Conservation (phyloP, 306 rosid species). For the Rubus parviflorus region DNA sequence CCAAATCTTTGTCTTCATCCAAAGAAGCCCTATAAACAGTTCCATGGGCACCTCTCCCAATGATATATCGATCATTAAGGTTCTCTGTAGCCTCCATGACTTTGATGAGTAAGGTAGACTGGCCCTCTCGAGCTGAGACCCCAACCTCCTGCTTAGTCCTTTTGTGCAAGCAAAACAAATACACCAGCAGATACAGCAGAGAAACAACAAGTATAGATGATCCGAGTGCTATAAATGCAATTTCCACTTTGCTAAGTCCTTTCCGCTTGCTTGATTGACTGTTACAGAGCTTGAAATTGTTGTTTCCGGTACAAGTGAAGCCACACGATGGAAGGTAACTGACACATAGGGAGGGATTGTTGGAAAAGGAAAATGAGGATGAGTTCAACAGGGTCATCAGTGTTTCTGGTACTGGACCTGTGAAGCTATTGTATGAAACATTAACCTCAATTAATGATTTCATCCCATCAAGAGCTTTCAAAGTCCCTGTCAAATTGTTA, state of each 20-base stretch:
- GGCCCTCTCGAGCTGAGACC: conserved; percentile 37
- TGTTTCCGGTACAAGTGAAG: conserved; percentile 33
- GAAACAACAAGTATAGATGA: conserved; percentile 38
- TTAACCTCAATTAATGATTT: conserved; percentile 45
- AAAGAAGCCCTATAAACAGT: conserved; percentile 65
- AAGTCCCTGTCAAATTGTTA: conserved; percentile 73
- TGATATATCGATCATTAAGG: conserved; percentile 51
- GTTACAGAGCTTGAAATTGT: conserved; percentile 48
- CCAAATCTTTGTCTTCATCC: conserved; percentile 47
- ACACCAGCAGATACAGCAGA: conserved; percentile 43
- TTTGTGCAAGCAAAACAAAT: conserved; percentile 22
- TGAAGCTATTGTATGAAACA: conserved; percentile 66
- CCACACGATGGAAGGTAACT: conserved; percentile 39
- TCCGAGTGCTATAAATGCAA: conserved; percentile 61
- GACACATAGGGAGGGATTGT: conserved; percentile 66
- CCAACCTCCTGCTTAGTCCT: conserved; percentile 35
- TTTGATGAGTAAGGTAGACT: conserved; percentile 45
- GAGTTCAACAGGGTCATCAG: conserved; percentile 47
- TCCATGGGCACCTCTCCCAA: conserved; percentile 95
- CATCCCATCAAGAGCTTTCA: conserved; percentile 43
- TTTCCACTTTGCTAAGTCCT: conserved; percentile 38
- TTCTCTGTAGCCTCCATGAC: conserved; percentile 66
- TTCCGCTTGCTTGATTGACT: conserved; percentile 29
- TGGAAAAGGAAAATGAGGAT: conserved; percentile 44
- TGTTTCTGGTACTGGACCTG: conserved; percentile 56